These are phyloP conservation scores for Cladosporium halotolerans DNA, from an alignment of 2,329 filamentous ascomycete genomes.

Conservation along the genomic window DNA sequence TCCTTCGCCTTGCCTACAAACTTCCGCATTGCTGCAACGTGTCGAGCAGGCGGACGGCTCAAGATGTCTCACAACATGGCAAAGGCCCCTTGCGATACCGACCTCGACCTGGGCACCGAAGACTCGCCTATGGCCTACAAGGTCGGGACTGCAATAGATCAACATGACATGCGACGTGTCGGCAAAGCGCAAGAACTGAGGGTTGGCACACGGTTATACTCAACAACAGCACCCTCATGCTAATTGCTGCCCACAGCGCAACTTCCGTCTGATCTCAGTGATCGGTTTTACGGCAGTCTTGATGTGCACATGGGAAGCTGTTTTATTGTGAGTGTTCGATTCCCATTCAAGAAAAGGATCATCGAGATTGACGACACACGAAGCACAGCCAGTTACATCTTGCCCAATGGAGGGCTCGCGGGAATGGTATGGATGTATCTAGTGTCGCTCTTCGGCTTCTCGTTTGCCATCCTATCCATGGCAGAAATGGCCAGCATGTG, in stretches of 20 bases:
- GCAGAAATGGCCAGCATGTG: conserved; percentile 22
- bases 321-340: neutral
- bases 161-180: conserved; percentile 11
- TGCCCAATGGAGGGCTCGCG: conserved; percentile 25
- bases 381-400: conserved; percentile 20
- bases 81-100: neutral
- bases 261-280: conserved; percentile 23
- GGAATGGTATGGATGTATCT: conserved; percentile 31
- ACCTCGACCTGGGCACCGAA: neutral
- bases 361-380: neutral
- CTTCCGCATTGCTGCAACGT: too few species aligned
- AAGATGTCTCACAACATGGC: neutral
- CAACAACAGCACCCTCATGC: neutral
- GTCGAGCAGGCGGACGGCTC: too few species aligned
- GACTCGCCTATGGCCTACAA: conserved; percentile 8
- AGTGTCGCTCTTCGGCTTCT: conserved; percentile 28
- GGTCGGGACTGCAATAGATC: conserved; percentile 2
- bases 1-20: neutral
- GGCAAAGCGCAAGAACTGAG: conserved; percentile 11
- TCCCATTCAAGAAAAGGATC: neutral
- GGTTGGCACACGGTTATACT: neutral
- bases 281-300: conserved; percentile 25
- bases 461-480: conserved; percentile 26
- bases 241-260: conserved; percentile 12
- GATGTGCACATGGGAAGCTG: conserved; percentile 26